Evolutionary conservation across 2,329 filamentous ascomycete species (phyloP), one percentile per base, ranked within the genome.

Genomic region (Colletotrichum tabaci): DNA sequence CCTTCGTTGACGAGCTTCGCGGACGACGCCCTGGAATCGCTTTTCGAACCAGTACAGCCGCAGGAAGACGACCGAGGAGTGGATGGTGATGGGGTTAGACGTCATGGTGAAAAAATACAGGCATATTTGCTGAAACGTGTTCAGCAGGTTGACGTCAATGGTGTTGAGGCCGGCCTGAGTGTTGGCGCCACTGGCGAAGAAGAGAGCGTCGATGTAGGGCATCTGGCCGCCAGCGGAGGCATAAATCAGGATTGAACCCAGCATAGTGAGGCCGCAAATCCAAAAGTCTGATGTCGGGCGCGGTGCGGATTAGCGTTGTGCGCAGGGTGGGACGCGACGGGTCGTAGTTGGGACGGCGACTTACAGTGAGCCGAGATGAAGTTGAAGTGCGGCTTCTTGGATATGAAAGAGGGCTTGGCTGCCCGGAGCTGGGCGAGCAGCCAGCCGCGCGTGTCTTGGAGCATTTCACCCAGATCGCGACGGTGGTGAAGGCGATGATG

Each of bases 31-130:
- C 79, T 97, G 93, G 79, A 99, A 98, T 9, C 95, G 90, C 82
- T 97, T 98, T 82, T 99, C 95, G 79, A 99, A 99, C 96, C 96
- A 99, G 82, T 98, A 98, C 2, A 99, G 86, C 35, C 96, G 93
- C 16, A 98, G 87, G 76, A 98, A 96, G 9, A 99, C 96, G 55
- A 99, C 94, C 55, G 90, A 93, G 2, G 93, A 90, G 78, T 97
- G 91, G 76, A 98, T 92, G 57, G 93, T 91, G 73, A 98, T 96
- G 0, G 95, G 95, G 61, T 94, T 97, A 35, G 92, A 91, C 15
- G 94, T 76, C 86, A 94, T 91, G 4, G 92, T 86, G 50, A 94
- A 86, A 8, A 95, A 77, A 76, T 92, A 95, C 35, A 97, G 83
- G 61, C 93, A 87, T 52, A 94, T 80, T 82, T 96, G 93, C 79